Percentiles rank a stretch among this genome's conserved stretches.
These are phyloP conservation scores for Eleusine coracana DNA, from an alignment of 176 grass and related monocot species.

Conservation along the genomic window DNA sequence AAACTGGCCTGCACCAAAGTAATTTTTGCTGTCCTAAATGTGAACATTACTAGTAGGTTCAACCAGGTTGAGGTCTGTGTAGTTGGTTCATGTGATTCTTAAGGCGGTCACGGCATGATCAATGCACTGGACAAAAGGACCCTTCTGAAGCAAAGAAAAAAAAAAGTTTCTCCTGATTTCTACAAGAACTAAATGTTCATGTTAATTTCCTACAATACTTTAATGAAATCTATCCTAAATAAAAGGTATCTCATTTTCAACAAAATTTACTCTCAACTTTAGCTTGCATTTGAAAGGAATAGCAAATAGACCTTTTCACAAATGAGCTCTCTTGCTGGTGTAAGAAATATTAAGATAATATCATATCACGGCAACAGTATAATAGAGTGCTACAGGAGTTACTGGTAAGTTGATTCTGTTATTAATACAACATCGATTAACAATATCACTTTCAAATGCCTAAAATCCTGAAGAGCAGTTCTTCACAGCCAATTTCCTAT, in stretches of 20 bases:
- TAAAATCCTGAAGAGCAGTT: background rate
- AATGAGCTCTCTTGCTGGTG: background rate
- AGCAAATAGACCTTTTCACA: background rate
- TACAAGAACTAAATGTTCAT: no score
- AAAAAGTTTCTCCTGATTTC: background rate
- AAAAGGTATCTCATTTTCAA: background rate
- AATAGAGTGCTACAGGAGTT: background rate
- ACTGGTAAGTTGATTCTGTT: background rate
- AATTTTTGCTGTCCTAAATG: no score
- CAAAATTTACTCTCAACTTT: background rate
- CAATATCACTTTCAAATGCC: background rate
- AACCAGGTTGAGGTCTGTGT: no score
- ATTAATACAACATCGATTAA: background rate
- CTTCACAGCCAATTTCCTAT: slow-evolving; percentile 1
- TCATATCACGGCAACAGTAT: background rate
- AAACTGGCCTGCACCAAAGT: no score
- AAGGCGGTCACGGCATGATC: background rate
- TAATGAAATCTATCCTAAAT: background rate
- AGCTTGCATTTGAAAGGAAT: background rate
- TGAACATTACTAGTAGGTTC: no score
- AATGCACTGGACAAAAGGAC: background rate
- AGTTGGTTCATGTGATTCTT: background rate
- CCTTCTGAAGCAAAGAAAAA: background rate
- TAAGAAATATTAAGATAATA: background rate
- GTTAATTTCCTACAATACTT: background rate